Conservation (phyloP, 257 asterid species). For the Mitragyna speciosa region DNA sequence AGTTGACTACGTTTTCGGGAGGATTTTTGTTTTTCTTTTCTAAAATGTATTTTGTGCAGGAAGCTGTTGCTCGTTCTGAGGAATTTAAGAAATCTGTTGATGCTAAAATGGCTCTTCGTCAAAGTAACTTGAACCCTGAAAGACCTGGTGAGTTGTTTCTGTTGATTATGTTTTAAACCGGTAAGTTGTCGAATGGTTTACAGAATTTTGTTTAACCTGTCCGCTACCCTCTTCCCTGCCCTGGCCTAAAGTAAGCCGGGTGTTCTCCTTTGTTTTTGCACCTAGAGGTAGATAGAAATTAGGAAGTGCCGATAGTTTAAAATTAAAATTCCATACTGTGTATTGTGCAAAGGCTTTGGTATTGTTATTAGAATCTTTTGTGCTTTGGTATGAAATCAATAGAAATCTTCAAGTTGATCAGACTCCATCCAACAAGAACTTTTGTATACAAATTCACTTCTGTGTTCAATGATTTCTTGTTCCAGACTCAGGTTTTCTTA, state of each 20-base stretch:
- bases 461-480: constrained; percentile 20
- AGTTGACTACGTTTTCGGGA: not conserved
- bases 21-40: not conserved
- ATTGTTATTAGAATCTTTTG: not conserved
- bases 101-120: constrained; percentile 71
- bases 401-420: too few relatives aligned
- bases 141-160: constrained; percentile 69
- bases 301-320: not conserved
- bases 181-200: not conserved
- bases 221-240: not conserved
- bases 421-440: too few relatives aligned
- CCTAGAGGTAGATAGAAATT: not conserved
- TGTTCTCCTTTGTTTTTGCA: not conserved
- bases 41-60: constrained; percentile 52
- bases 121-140: constrained; percentile 80
- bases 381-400: not conserved
- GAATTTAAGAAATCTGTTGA: constrained; percentile 87
- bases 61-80: constrained; percentile 85
- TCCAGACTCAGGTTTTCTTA: constrained; percentile 82
- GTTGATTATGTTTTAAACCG: not conserved
- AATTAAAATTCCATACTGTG: not conserved
- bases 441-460: too few relatives aligned
- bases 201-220: not conserved
- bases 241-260: not conserved
- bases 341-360: not conserved